phyloP scores from a whole-genome alignment of 2,329 filamentous ascomycete genomes.

The Trichoderma sp. region DNA sequence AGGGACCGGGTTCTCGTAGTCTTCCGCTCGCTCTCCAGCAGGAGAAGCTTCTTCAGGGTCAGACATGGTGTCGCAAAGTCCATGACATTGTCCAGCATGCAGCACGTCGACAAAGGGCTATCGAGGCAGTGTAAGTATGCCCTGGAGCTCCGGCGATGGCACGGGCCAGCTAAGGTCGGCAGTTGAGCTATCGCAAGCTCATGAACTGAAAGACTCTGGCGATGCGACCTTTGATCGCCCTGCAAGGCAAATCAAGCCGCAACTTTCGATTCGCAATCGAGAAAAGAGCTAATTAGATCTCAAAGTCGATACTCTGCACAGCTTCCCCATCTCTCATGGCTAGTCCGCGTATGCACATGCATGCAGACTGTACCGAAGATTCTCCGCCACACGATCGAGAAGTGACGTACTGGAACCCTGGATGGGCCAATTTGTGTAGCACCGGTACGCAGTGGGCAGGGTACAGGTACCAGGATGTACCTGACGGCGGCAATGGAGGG shows the following conservation, averaged over 20 bases:
- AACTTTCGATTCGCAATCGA: background rate
- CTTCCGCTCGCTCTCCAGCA: slow-evolving; percentile 38
- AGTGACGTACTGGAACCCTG: slow-evolving; percentile 12
- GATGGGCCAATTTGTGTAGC: background rate
- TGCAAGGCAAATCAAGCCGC: background rate
- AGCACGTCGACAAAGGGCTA: background rate
- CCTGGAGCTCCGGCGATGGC: background rate
- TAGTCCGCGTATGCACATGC: slow-evolving; percentile 18
- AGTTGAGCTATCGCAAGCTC: slow-evolving; percentile 11
- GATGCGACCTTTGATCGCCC: background rate
- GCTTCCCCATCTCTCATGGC: slow-evolving; percentile 1
- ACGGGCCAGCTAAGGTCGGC: background rate
- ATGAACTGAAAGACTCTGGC: background rate
- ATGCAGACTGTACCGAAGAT: slow-evolving; percentile 16
- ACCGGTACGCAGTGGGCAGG: background rate
- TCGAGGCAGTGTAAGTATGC: background rate
- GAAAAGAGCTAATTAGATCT: slow-evolving; percentile 5
- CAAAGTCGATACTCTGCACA: background rate
- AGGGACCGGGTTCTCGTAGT: slow-evolving; percentile 39
- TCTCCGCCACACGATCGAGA: slow-evolving; percentile 5
- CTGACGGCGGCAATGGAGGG: background rate
- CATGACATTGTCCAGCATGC: slow-evolving; percentile 34
- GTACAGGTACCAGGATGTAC: background rate
- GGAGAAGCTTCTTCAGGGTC: slow-evolving; percentile 47
- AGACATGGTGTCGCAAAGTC: slow-evolving; percentile 45